Conservation (phyloP, 1,139 yeast genomes). For the Hemisphaericaspora lyxosophila region DNA sequence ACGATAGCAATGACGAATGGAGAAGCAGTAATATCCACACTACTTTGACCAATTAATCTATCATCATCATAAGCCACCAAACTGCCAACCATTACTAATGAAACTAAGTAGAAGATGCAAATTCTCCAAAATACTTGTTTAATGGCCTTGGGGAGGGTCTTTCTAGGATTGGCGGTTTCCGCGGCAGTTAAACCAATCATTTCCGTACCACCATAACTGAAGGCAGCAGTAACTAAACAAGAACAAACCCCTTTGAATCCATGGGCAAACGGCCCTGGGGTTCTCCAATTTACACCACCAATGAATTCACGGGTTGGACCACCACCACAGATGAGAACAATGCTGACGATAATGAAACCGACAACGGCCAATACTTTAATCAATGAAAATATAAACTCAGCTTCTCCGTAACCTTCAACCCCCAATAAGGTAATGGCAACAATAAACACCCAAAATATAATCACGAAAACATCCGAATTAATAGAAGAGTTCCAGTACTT, state of each 20-base stretch:
- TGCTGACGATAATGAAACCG: constrained; percentile 42
- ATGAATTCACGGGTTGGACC: constrained; percentile 37
- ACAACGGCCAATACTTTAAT: constrained; percentile 40
- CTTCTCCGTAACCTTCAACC: constrained; percentile 58
- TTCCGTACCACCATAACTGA: constrained; percentile 44
- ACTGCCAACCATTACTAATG: constrained; percentile 38
- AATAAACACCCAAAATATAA: constrained; percentile 60
- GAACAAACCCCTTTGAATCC: constrained; percentile 45
- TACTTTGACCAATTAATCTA: constrained; percentile 31
- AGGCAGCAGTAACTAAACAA: constrained; percentile 44
- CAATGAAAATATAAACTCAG: constrained; percentile 39
- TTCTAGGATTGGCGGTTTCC: constrained; percentile 41
- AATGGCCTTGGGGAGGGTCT: constrained; percentile 40
- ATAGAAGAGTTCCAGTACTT: constrained; percentile 59
- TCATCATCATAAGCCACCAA: constrained; percentile 36
- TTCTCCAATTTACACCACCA: constrained; percentile 40
- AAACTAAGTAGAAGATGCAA: constrained; percentile 38
- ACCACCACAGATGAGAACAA: constrained; percentile 45
- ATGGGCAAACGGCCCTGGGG: constrained; percentile 43
- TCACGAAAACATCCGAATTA: constrained; percentile 68
- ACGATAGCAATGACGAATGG: constrained; percentile 43
- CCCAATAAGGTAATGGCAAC: constrained; percentile 59
- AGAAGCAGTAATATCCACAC: constrained; percentile 24
- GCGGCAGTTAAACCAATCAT: constrained; percentile 44
- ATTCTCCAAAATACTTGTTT: constrained; percentile 50